phyloP scores from a whole-genome alignment of 1,284 basidiomycete species.

The Erythrobasidium hasegawianum region DNA sequence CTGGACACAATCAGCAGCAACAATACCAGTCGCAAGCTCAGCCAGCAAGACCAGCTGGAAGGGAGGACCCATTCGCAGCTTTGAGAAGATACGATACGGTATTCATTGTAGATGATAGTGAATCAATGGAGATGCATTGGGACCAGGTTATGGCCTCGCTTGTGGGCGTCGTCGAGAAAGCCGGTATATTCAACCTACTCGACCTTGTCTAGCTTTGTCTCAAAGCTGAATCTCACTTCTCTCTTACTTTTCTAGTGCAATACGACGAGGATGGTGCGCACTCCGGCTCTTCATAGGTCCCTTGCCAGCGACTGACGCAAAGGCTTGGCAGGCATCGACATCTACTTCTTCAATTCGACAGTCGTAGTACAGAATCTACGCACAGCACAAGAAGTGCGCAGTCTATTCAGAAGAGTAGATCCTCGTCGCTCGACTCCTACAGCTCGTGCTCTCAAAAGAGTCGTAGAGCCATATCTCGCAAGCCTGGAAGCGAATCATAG shows the following conservation, averaged over 20 bases:
- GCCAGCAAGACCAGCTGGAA: slow-evolving; percentile 37
- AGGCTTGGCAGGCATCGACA: slow-evolving; percentile 22
- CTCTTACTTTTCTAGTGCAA: slow-evolving; percentile 4
- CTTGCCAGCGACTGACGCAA: too few species aligned
- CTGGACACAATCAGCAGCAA: slow-evolving; percentile 11
- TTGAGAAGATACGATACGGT: slow-evolving; percentile 41
- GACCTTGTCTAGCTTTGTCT: too few species aligned
- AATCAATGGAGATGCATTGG: slow-evolving; percentile 42
- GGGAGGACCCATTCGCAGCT: slow-evolving; percentile 38
- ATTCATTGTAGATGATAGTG: slow-evolving; percentile 39
- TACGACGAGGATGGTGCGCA: slow-evolving; percentile 38
- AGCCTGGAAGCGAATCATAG: slow-evolving; percentile 32
- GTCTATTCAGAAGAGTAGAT: slow-evolving; percentile 37
- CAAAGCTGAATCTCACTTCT: background rate
- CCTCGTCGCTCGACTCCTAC: slow-evolving; percentile 40
- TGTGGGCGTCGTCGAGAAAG: slow-evolving; percentile 37
- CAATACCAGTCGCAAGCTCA: slow-evolving; percentile 23
- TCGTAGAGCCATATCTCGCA: slow-evolving; percentile 38
- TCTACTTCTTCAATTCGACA: slow-evolving; percentile 40
- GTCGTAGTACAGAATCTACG: slow-evolving; percentile 24
- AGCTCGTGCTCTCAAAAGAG: slow-evolving; percentile 34
- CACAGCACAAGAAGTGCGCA: slow-evolving; percentile 33
- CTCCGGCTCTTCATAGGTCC: background rate
- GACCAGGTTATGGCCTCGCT: slow-evolving; percentile 39
- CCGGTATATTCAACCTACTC: background rate